Evolutionary conservation across 1,284 basidiomycete species (phyloP), one percentile per base, ranked within the genome.

Genomic region (Anthracocystis panici-leucophaei): DNA sequence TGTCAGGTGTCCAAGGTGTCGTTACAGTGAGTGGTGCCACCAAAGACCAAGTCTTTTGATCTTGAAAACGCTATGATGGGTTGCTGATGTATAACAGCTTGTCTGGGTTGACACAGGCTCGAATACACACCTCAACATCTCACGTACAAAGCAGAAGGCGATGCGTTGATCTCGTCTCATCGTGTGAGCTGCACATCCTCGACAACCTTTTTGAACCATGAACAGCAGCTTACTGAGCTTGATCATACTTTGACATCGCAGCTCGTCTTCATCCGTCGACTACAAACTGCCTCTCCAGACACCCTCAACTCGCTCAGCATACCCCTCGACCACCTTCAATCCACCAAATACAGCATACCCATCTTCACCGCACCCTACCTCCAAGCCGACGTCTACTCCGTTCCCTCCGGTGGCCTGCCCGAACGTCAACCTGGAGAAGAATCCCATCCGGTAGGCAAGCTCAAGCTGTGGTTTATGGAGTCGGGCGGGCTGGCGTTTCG

Each of bases 391-490:
- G 58, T 81, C 27, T 66, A 77, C 41, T 77, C 80, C 16, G 78
- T 78, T 0, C 35, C 63, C 3, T 65, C 67, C n/a, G 80, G 80
- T n/a, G 77, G 77, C 6, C 52, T 81, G 6, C 80, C 80, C 10
- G 63, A 80, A 16, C 57, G 71, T 23, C 63, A 65, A 31, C 52
- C 68, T 4, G 70, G 73, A 12, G 35, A 65, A 25, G 54, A 67
- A 38, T 21, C 50, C 10, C 35, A 61, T 35, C 63, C 69, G 23
- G 70, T 68, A 33, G 80, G 78, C 38, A 68, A 79, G 52, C 65
- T 78, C 50, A 81, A 79, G 57, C 50, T 81, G 29, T 80, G 73
- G 63, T 81, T 81, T 50, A 65, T 62, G 45, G 75, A 80, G 35
- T 65, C 78, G 12, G 78, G 78, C 25, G 80, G 80, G 23, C 41